Evolutionary conservation across 176 grass and related monocot genomes (phyloP), one percentile per base, ranked within the genome.

Genomic region (Triticum timopheevii): DNA sequence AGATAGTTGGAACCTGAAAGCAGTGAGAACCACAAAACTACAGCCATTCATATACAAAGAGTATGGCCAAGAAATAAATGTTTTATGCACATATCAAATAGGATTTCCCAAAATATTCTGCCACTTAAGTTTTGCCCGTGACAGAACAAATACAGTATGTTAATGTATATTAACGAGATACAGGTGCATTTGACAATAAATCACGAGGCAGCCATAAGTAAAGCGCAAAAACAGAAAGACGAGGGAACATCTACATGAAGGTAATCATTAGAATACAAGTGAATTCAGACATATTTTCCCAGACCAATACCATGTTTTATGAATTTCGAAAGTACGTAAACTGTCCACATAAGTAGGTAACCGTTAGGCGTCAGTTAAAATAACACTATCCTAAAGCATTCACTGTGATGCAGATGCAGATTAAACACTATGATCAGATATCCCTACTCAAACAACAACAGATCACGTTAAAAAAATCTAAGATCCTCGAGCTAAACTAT

Each of bases 1-100:
- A 12, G n/a, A 79, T 19, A 82, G 70, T 68, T 76, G 44, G 85
- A 76, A 66, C 54, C 20, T 58, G 61, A 38, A 72, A 42, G 33
- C 17, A 73, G 22, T 24, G 4, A 78, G 30, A 79, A 75, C 25
- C 67, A 24, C 24, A 47, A 11, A 49, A 27, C 49, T 25, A 81
- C 66, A 54, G 23, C 40, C 11, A 66, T 27, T 81, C 2, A 81
- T 27, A 68, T 33, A 33, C 13, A 67, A 20, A 47, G 25, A 85
- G 10, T 47, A 33, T 72, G 49, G 44, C 34, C 22, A 44, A 49
- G 10, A 77, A 65, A 73, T 73, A 74, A 42, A 33, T 63, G 82
- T 44, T 84, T 47, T 75, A 13, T 17, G 22, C 72, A 54, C 70
- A 49, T 36, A 65, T 19, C 72, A 63, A 77, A 77, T 23, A 85